Evolutionary conservation across 2,329 filamentous ascomycete genomes (phyloP).

Genomic region (Neofusicoccum ribis): DNA sequence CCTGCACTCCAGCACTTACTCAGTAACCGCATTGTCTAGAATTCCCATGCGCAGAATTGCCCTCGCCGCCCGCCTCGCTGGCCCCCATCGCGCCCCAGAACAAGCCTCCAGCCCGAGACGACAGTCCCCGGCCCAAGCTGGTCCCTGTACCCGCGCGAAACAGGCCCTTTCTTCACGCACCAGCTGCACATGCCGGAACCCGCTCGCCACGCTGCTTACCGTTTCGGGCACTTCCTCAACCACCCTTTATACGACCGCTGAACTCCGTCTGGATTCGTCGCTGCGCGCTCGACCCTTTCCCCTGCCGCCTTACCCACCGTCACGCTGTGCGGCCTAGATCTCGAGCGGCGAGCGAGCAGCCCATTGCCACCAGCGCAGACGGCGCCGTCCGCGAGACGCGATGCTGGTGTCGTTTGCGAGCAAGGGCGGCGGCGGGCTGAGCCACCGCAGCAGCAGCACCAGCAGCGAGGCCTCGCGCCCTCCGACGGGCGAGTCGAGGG

Average conservation of each 20-base stretch:
- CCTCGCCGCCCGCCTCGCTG: neutral
- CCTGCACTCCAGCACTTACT: neutral
- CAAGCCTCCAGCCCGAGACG: neutral
- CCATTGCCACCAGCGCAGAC: neutral
- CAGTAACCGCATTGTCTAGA: slow-evolving; percentile 9
- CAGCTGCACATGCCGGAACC: neutral
- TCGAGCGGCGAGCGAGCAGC: neutral
- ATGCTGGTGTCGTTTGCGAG: slow-evolving; percentile 1
- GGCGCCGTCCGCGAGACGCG: neutral
- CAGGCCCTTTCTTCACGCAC: neutral
- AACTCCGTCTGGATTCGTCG: neutral
- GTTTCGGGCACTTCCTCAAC: neutral
- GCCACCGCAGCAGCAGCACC: neutral
- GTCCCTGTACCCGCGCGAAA: neutral
- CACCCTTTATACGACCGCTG: neutral
- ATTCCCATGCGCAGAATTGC: slow-evolving; percentile 7
- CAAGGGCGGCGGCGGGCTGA: neutral
- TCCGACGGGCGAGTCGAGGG: neutral
- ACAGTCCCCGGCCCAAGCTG: neutral
- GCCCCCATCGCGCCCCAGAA: neutral
- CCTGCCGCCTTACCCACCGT: neutral
- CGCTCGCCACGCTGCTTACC: neutral
- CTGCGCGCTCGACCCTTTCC: neutral
- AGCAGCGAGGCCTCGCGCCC: neutral
- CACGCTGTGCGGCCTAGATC: neutral